Evolutionary conservation across 306 rosid genomes (phyloP).

Genomic region (Heteromeles arbutifolia): DNA sequence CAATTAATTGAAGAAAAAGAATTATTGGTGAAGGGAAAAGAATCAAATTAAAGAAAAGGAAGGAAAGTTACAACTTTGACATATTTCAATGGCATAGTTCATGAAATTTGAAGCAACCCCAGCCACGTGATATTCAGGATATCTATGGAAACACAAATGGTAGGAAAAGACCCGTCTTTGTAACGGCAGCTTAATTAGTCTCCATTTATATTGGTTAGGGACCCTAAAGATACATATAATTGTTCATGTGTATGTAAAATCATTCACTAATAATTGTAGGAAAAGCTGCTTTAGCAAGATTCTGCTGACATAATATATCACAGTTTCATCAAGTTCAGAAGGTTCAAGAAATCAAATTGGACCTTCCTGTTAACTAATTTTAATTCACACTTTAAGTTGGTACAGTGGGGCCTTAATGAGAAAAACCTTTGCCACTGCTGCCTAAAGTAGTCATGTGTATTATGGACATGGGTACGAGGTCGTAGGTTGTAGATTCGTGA

Average conservation of each 20-base stretch:
- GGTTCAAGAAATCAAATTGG: neutral
- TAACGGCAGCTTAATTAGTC: neutral
- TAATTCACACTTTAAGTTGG: neutral
- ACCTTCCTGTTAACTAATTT: neutral
- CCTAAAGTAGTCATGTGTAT: neutral
- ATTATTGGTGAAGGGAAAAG: neutral
- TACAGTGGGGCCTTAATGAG: neutral
- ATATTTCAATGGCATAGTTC: neutral
- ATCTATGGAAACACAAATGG: neutral
- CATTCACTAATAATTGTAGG: constrained; percentile 1
- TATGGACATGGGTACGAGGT: neutral
- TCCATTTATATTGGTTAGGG: neutral
- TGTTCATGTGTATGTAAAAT: neutral
- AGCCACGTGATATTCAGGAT: neutral
- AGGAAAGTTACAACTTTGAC: neutral
- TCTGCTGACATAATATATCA: neutral
- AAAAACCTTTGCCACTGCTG: neutral
- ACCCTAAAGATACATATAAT: neutral
- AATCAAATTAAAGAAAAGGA: neutral
- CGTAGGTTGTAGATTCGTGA: too few species aligned
- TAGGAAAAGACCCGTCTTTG: neutral
- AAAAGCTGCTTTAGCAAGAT: constrained; percentile 1
- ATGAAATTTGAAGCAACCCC: neutral
- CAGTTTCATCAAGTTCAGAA: neutral
- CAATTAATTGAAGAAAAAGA: neutral